A percentile compares a stretch with the other conserved stretches of the same genome.
These are phyloP conservation scores for Aspergillus sojae DNA, from an alignment of 2,329 filamentous ascomycete genomes.

Conservation along the genomic window DNA sequence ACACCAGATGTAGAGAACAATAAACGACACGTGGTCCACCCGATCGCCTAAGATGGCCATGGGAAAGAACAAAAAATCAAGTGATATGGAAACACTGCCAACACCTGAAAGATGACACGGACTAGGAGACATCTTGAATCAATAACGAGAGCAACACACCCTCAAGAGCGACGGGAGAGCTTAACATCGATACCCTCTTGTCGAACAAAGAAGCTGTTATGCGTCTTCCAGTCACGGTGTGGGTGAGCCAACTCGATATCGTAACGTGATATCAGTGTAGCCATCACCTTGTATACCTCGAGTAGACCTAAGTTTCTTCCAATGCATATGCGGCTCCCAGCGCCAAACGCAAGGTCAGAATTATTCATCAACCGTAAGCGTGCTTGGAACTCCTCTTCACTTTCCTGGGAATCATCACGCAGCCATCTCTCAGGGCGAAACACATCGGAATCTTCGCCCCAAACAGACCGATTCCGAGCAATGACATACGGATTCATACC, in stretches of 20 bases:
- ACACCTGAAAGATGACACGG: not conserved
- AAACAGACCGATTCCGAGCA: conserved; percentile 45
- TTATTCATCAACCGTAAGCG: conserved; percentile 44
- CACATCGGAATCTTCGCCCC: conserved; percentile 48
- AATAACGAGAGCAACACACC: not conserved
- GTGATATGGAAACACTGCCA: too few relatives aligned
- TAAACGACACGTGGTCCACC: not conserved
- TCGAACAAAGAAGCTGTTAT: conserved; percentile 63
- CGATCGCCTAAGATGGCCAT: not conserved
- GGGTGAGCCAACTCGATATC: conserved; percentile 57
- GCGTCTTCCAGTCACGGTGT: conserved; percentile 53
- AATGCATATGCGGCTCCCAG: conserved; percentile 58
- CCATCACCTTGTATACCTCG: conserved; percentile 63
- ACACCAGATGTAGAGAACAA: fast-evolving
- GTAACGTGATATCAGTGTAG: conserved; percentile 53
- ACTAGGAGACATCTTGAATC: not conserved
- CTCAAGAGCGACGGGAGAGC: conserved; percentile 8
- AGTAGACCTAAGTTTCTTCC: conserved; percentile 58
- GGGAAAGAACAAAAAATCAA: too few relatives aligned
- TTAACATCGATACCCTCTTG: conserved; percentile 58
- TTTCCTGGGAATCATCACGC: conserved; percentile 33
- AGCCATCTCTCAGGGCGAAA: conserved; percentile 57
- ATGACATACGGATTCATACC: conserved; percentile 41
- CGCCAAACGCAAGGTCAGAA: conserved; percentile 52
- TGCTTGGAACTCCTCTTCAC: conserved; percentile 33